phyloP scores from a whole-genome alignment of 176 grass and related monocot species.

The Alopecurus myosuroides region DNA sequence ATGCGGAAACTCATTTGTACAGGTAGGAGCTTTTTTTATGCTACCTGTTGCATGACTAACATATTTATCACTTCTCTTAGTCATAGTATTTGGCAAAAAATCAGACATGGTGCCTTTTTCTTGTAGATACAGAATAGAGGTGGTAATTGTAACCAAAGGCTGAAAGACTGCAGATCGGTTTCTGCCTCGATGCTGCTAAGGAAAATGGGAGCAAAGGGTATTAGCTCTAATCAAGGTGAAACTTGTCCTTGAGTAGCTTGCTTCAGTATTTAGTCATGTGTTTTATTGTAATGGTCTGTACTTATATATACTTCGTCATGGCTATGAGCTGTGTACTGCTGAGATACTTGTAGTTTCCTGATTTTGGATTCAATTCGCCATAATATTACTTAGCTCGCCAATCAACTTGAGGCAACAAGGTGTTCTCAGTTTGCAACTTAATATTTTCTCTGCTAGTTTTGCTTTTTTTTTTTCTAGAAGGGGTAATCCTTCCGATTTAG shows the following conservation, averaged over 20 bases:
- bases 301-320: background rate
- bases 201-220: background rate
- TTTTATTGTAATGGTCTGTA: background rate
- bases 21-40: constrained; percentile 3
- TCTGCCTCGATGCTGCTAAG: constrained; percentile 8
- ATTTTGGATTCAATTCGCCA: background rate
- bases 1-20: constrained; percentile 28
- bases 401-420: background rate
- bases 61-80: background rate
- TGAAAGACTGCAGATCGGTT: background rate
- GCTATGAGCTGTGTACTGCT: background rate
- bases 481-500: background rate
- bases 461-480: background rate
- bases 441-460: background rate
- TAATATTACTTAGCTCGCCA: constrained; percentile 6
- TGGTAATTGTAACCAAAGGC: constrained; percentile 5
- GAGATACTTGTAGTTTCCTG: background rate
- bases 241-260: background rate
- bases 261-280: background rate
- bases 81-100: background rate
- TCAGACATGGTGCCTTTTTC: background rate
- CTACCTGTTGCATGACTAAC: background rate
- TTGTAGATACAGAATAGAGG: constrained; percentile 5
- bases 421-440: background rate
- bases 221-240: constrained; percentile 23